Evolutionary conservation across 345 rosid genomes (phyloP), one percentile per base, ranked within the genome.

Genomic region (Trapa incisa): DNA sequence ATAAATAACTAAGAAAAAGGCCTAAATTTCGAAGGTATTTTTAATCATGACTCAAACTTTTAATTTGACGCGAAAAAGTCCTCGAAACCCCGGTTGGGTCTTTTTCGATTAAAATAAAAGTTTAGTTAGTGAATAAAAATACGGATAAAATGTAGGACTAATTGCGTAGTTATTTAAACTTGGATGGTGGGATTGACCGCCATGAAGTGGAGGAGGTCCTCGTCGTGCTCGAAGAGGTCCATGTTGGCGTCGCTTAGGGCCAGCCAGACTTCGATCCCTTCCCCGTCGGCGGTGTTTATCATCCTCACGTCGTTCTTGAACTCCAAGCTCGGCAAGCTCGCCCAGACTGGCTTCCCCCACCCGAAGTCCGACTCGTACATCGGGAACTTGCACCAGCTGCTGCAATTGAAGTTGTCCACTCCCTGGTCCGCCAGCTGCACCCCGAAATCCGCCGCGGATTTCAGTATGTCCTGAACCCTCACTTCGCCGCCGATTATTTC

Each of bases 341-440:
- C 61, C 75, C 75, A 75, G 0, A 5, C 33, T 6, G 79, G 79
- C 75, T 65, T 72, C 15, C 75, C 79, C 75, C 75, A 75, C 58
- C 79, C 79, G 22, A 75, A 75, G 57, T 75, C 75, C 3, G 72
- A 70, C 12, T 61, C 70, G 36, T 75, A 75, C 7, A 64, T 29
- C 22, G 70, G 67, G 33, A 68, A 71, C 63, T 62, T 61, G 38
- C 79, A 75, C 72, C 63, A 68, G 32, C 72, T 75, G 17, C 37
- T 68, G 29, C 50, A 36, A 1, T 32, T 16, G 65, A 35, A 70
- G n/a, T 48, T 6, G 22, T 74, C 74, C 14, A 69, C 45, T 12
- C 70, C 67, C 0, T 72, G 61, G 7, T 39, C 11, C 36, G 32
- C 64, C 14, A 32, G 22, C 29, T 54, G 10, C 38, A 42, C 68